Evolutionary conservation across 345 rosid species (phyloP).

Genomic region (Acer campestre): DNA sequence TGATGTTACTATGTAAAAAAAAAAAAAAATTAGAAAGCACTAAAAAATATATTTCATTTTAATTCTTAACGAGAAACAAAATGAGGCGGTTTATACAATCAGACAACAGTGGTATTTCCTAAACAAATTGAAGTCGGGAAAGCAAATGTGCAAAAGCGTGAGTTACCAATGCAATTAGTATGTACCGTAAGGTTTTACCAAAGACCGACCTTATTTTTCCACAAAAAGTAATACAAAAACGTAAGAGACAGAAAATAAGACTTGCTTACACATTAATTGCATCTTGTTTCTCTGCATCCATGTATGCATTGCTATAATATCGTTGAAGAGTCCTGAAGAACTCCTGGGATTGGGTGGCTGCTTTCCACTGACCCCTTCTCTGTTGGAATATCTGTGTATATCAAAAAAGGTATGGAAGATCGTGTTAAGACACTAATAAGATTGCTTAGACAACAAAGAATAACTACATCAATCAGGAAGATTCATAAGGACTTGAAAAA

Average conservation of each 20-base stretch:
- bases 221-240: slow-evolving; percentile 10
- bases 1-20: neutral
- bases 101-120: neutral
- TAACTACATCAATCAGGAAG: neutral
- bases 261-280: slow-evolving; percentile 86
- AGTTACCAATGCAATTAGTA: neutral
- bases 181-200: slow-evolving; percentile 4
- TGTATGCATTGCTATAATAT: slow-evolving; percentile 90
- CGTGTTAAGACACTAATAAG: neutral
- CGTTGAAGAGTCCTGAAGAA: slow-evolving; percentile 96
- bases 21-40: neutral
- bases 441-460: neutral
- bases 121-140: neutral
- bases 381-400: slow-evolving; percentile 75
- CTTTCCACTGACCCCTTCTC: slow-evolving; percentile 98
- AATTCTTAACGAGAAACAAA: neutral
- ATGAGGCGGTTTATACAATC: neutral
- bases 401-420: slow-evolving; percentile 16
- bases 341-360: slow-evolving; percentile 98
- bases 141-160: neutral
- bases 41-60: neutral
- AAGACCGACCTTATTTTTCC: neutral
- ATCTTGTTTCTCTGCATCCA: slow-evolving; percentile 94
- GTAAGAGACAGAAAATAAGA: slow-evolving; percentile 16
- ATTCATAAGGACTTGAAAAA: neutral